Evolutionary conservation across 306 rosid species (phyloP).

Genomic region (Mimosa pudica): DNA sequence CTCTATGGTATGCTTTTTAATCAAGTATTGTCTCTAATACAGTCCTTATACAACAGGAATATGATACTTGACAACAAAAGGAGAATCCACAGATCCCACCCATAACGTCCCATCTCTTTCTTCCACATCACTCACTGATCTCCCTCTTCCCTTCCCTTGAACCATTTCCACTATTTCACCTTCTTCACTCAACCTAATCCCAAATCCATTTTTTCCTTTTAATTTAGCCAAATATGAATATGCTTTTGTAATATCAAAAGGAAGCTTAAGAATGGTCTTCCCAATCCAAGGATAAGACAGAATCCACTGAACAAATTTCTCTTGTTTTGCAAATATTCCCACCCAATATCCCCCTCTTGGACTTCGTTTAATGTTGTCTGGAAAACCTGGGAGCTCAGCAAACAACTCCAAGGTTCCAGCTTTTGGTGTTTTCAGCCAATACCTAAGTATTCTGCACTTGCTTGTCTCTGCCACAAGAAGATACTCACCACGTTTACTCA

Average conservation of each 20-base stretch:
- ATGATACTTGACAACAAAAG: slow-evolving; percentile 54
- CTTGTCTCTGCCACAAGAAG: slow-evolving; percentile 64
- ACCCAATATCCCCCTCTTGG: slow-evolving; percentile 87
- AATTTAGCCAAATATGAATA: slow-evolving; percentile 52
- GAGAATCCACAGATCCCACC: slow-evolving; percentile 66
- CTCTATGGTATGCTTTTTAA: background rate
- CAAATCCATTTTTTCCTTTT: slow-evolving; percentile 53
- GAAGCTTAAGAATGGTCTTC: slow-evolving; percentile 51
- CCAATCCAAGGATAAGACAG: slow-evolving; percentile 55
- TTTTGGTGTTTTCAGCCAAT: slow-evolving; percentile 60
- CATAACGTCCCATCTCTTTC: slow-evolving; percentile 72
- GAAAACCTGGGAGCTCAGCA: slow-evolving; percentile 67
- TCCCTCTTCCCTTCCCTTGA: slow-evolving; percentile 49
- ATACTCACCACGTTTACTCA: slow-evolving; percentile 54
- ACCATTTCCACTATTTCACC: slow-evolving; percentile 60
- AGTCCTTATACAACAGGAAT: background rate
- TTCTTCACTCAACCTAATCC: slow-evolving; percentile 63
- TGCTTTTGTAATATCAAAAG: slow-evolving; percentile 46
- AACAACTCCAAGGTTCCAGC: slow-evolving; percentile 58
- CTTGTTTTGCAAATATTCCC: slow-evolving; percentile 59
- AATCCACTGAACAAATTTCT: slow-evolving; percentile 40
- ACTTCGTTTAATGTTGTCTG: slow-evolving; percentile 78
- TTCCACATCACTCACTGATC: slow-evolving; percentile 60
- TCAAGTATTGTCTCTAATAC: background rate
- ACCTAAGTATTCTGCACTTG: slow-evolving; percentile 57